These are phyloP conservation scores for Paramecium primaurelia DNA, from an alignment of 73 alveolate genomes.

Conservation along the genomic window DNA sequence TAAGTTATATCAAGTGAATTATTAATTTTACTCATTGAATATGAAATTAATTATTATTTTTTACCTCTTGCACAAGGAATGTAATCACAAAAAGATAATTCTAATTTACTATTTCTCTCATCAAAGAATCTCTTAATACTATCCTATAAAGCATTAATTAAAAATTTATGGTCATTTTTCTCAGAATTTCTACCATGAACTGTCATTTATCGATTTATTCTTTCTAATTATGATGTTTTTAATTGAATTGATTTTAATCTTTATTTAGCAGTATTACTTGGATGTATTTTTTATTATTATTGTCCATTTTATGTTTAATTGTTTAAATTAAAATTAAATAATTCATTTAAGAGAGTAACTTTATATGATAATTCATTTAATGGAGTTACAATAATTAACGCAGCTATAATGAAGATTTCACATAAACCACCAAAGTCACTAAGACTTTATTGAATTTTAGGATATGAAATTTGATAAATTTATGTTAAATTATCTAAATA, in stretches of 20 bases:
- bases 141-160: neutral
- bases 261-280: neutral
- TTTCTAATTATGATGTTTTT: neutral
- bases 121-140: neutral
- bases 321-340: neutral
- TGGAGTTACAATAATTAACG: neutral
- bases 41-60: neutral
- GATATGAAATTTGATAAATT: neutral
- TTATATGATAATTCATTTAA: neutral
- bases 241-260: neutral
- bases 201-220: neutral
- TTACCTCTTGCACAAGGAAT: conserved; percentile 4
- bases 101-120: neutral
- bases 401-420: neutral
- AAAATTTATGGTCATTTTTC: neutral
- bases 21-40: conserved; percentile 31
- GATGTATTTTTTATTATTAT: neutral
- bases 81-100: neutral
- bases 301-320: neutral
- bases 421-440: conserved; percentile 11
- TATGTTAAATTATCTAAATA: neutral
- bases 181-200: neutral
- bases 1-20: conserved; percentile 36
- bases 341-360: neutral
- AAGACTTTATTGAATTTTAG: neutral